Base-by-base conservation (phyloP, 1,284 basidiomycete species). In the Erythrobasidium hasegawianum region DNA sequence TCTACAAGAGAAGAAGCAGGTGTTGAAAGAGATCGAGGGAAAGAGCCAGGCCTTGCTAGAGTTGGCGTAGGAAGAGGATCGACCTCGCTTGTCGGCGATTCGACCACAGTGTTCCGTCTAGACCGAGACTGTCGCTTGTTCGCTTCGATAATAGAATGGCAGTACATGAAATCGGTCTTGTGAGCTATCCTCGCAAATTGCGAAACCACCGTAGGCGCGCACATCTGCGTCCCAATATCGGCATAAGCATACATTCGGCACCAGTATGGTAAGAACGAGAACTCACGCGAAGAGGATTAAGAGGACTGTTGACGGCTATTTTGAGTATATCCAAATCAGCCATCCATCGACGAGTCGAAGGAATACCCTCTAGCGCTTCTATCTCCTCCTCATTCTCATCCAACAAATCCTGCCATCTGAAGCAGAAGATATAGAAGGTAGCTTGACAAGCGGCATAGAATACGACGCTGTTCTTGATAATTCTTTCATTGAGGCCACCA, bases 341-440 rank as follows among this genome's bases (percentile, higher is more conserved):
- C 80, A 96, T 89, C 95, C 95, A 99, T 55, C 77, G 77, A 73
- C 86, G 14, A 56, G 57, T 52, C 14, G 56, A 40, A 29, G 62
- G 55, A 16, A 65, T 18, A 75, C 75, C 50, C 72, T 64, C 70
- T 13, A 81, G 71, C 26, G 74, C 74, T 9, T 75, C 81, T 24
- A 82, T 83, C 8, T 75, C 76, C 1, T 76, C 76, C 64, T 80
- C 79, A 57, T 77, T 74, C 45, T 80, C 79, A n/a, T 79, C 77
- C 26, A 88, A 78, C 40, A 97, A 79, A 72, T 94, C 92, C 69
- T 90, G 81, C 95, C 94, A 98, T 18, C 95, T 82, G 80, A 98
- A 99, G 78, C 96, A 98, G 78, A 98, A 99, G 70, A 98, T 92
- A 73, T 98, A 84, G 77, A 99, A 96, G 5, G 93, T 84, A 0